phyloP scores from a whole-genome alignment of 2,329 filamentous ascomycete genomes.

The Leptographium radiaticola region DNA sequence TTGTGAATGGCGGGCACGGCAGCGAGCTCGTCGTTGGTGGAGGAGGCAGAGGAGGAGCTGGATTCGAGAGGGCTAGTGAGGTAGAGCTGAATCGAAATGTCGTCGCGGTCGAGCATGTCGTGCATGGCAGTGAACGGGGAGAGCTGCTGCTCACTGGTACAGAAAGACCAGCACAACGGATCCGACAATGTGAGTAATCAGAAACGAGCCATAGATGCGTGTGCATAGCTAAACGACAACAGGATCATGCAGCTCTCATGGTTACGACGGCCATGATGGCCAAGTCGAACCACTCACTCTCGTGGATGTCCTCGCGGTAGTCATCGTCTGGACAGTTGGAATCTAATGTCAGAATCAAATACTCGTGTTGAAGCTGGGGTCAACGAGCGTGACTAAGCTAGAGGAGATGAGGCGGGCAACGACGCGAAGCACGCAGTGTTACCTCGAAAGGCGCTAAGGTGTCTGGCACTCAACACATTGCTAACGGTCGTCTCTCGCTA shows the following conservation, averaged over 20 bases:
- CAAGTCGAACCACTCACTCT: too few species aligned
- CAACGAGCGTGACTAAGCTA: too few species aligned
- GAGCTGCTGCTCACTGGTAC: constrained; percentile 7
- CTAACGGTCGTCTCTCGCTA: too few species aligned
- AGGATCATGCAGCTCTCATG: constrained; percentile 33
- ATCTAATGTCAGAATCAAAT: too few species aligned
- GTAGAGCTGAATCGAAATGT: constrained; percentile 5
- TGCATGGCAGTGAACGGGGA: constrained; percentile 1
- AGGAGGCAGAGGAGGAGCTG: background rate
- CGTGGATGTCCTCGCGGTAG: too few species aligned
- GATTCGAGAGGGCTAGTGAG: background rate
- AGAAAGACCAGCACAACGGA: constrained; percentile 24
- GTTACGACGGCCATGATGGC: constrained; percentile 12
- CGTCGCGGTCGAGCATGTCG: constrained; percentile 1
- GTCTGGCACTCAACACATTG: too few species aligned
- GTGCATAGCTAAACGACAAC: constrained; percentile 36
- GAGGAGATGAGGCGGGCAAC: too few species aligned
- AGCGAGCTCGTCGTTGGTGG: background rate
- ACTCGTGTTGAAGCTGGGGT: too few species aligned
- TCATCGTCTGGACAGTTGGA: too few species aligned
- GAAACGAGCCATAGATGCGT: constrained; percentile 37
- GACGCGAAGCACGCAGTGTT: too few species aligned
- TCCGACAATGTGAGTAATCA: constrained; percentile 27
- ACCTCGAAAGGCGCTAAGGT: too few species aligned
- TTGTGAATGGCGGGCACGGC: too few species aligned